Evolutionary conservation across 495 filamentous ascomycete genomes (phyloP), one percentile per base, ranked within the genome.

Genomic region (Acidiella bohemica): DNA sequence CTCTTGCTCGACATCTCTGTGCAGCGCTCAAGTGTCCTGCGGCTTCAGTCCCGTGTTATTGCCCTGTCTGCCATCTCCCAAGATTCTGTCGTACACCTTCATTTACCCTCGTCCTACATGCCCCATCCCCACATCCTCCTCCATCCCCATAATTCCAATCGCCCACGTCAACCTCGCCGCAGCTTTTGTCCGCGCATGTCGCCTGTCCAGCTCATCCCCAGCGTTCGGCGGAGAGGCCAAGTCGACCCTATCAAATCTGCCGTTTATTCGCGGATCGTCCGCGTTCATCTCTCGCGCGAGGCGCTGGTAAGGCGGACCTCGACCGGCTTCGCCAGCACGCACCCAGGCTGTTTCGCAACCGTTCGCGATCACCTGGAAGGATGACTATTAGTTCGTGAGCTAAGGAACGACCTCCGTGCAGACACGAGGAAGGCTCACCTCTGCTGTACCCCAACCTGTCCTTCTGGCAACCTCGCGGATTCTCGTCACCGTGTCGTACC

Each of bases 261-360:
- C 53, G 34, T 42, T 45, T 41, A 53, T 9, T 30, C 40, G 25
- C 24, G 48, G 48, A 37, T 51, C 48, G 16, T 39, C 46, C 12
- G 57, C 61, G 2, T 47, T 44, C 35, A 58, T 50, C 28, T 48
- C 46, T n/a, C 42, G 13, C 48, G 13, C 29, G 16, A 51, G 25
- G 5, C 67, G 59, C 37, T 61, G 51, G 56, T 90, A 94, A 10
- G 73, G 72, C 13, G 86, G 86, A 0, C 86, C 88, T 6, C 72
- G 69, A 2, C 83, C 83, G 43, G 76, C 58, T 39, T 74, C 69
- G 0, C 74, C 80, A 9, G 78, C 73, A 45, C 73, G 75, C 30
- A 72, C 65, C 90, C 90, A 97, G 4, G 76, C 70, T 10, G 70
- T 74, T 56, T 95, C 86, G 58, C 84, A 94, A 2, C 85, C 85